Base-by-base conservation (phyloP, 805 yeast species). In the Ogataea ganodermae region DNA sequence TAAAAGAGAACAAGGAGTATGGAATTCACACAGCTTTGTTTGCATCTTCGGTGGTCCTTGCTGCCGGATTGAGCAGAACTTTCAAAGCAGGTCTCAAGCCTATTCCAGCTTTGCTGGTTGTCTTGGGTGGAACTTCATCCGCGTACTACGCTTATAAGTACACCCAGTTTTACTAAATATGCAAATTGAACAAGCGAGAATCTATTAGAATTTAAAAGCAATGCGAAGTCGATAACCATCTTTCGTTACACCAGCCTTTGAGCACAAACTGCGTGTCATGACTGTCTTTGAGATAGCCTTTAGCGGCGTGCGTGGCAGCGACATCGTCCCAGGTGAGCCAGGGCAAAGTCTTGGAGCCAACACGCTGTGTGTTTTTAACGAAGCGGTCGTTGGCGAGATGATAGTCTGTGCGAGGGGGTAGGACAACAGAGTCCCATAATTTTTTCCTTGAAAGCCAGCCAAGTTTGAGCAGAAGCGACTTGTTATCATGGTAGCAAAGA, bases 21-120 rank as follows among this genome's bases (percentile, higher is more conserved):
- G 97, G 97, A 36, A 74, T 91, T 54, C 91, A 87, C 63, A 63
- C 86, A 14, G 96, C 96, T 0, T 69, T 90, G 46, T 85, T 82
- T 10, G 78, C 91, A 1, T 84, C 95, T 4, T 57, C 81, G 1
- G 60, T 86, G 14, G 75, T 91, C 57, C 66, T 85, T 9, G 76
- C 76, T 33, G 91, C 92, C 7, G 90, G 95, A 23, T 56, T 85
- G n/a, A 78, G 81, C 27, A 78, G 97, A 61, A 49, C 61, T 7
- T 51, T 79, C 45, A 80, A 81, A 28, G 73, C 81, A 7, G 61
- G 68, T 4, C 81, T 84, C 66, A 73, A 72, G 52, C 92, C 96
- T 0, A 79, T 91, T 47, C 97, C 97, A 2, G 60, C 87, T 42
- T 62, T 73, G 14, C 73, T 91, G 53, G 70, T 84, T 12, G 70